Conservation (phyloP, 257 asterid genomes). For the Cordia subcordata region DNA sequence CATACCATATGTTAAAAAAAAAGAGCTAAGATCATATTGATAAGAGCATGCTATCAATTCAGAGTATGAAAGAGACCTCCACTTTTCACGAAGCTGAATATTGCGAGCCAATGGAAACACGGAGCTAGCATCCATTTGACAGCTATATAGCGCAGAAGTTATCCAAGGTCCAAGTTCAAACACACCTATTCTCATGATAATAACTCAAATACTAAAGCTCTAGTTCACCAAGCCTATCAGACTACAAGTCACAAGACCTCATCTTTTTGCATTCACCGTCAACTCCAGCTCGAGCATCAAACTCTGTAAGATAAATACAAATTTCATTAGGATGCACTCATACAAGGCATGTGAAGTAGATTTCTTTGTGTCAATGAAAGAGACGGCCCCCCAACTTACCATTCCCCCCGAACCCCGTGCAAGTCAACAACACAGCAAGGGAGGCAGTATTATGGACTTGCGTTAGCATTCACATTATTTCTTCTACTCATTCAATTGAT, state of each 20-base stretch:
- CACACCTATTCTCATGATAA: constrained; percentile 12
- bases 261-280: neutral
- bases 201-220: constrained; percentile 12
- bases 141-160: constrained; percentile 13
- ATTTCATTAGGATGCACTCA: neutral
- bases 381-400: too few relatives aligned
- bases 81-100: constrained; percentile 13
- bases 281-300: constrained; percentile 14
- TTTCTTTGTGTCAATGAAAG: too few relatives aligned
- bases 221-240: constrained; percentile 19
- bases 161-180: constrained; percentile 14
- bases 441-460: too few relatives aligned
- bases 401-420: too few relatives aligned
- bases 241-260: constrained; percentile 15
- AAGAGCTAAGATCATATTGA: constrained; percentile 1
- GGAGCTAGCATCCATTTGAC: constrained; percentile 10
- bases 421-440: too few relatives aligned
- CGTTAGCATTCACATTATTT: too few relatives aligned
- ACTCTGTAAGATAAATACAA: constrained; percentile 20
- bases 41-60: constrained; percentile 7
- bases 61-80: constrained; percentile 24
- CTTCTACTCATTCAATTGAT: too few relatives aligned
- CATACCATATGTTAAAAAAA: neutral
- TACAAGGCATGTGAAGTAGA: too few relatives aligned
- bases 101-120: constrained; percentile 13